Conservation (phyloP, 1,284 basidiomycete genomes). For the Vanrija sp. region DNA sequence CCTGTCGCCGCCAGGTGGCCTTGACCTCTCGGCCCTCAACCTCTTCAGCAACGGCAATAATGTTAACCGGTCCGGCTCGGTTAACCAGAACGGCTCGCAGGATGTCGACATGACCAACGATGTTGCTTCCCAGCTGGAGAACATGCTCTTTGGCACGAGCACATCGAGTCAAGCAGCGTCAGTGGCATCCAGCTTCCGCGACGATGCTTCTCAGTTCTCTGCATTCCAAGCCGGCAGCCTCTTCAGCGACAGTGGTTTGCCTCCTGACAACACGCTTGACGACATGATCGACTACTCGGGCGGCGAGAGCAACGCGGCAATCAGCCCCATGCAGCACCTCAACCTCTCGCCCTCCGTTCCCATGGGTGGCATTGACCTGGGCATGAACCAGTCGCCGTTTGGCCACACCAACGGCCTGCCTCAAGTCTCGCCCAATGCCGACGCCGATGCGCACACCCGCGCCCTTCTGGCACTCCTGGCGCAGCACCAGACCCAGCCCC, state of each 20-base stretch:
- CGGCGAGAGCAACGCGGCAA: conserved; percentile 24
- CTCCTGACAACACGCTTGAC: conserved; percentile 32
- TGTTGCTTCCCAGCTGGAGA: conserved; percentile 29
- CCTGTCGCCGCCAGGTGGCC: background rate
- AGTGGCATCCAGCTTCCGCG: conserved; percentile 26
- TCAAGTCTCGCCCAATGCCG: conserved; percentile 18
- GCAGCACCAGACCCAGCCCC: conserved; percentile 7
- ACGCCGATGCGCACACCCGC: conserved; percentile 17
- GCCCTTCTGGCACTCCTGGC: conserved; percentile 16
- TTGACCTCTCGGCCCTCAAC: conserved; percentile 13
- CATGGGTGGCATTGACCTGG: conserved; percentile 16
- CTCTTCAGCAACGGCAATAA: background rate
- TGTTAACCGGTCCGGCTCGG: background rate
- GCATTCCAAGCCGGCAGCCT: conserved; percentile 21
- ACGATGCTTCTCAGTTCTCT: conserved; percentile 35
- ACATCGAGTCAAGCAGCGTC: conserved; percentile 28
- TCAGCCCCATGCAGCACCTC: conserved; percentile 19
- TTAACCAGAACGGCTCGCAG: conserved; percentile 4
- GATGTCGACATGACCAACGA: conserved; percentile 31
- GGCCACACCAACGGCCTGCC: conserved; percentile 4
- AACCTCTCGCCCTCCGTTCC: conserved; percentile 14
- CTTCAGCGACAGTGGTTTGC: conserved; percentile 37
- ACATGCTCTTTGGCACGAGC: conserved; percentile 25
- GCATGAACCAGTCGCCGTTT: conserved; percentile 10
- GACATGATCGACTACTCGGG: conserved; percentile 42